Conservation (phyloP, 371 early-diverging fungal species). For the Mortierella sp. region DNA sequence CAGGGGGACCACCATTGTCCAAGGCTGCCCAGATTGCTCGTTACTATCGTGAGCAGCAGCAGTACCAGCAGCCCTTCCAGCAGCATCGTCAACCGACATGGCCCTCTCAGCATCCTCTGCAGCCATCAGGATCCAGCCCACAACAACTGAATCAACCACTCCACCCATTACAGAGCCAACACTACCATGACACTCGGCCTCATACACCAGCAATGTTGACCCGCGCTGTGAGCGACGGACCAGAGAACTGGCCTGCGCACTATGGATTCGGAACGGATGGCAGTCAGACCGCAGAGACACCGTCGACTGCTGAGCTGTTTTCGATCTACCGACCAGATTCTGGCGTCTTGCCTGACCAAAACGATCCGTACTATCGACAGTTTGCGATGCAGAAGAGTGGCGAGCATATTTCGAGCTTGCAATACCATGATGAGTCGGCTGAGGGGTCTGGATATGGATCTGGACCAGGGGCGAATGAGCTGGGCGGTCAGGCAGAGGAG, state of each 20-base stretch:
- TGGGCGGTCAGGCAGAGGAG: neutral
- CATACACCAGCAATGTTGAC: neutral
- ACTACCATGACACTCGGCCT: constrained; percentile 22
- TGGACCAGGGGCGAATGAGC: neutral
- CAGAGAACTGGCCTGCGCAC: constrained; percentile 22
- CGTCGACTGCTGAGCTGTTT: constrained; percentile 5
- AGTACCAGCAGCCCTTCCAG: neutral
- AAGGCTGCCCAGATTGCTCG: constrained; percentile 10
- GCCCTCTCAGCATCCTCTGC: neutral
- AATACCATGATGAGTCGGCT: neutral
- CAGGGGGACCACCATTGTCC: neutral
- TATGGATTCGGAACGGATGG: constrained; percentile 16
- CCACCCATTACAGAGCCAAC: constrained; percentile 12
- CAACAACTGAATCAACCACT: constrained; percentile 22
- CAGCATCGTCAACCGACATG: neutral
- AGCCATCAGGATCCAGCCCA: constrained; percentile 1
- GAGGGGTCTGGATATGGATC: neutral
- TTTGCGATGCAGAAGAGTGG: neutral
- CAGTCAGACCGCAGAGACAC: neutral
- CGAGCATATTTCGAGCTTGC: neutral
- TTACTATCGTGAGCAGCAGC: constrained; percentile 10
- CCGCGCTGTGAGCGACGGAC: neutral
- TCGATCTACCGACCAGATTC: constrained; percentile 25
- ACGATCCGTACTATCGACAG: constrained; percentile 21
- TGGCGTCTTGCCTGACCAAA: constrained; percentile 29